A percentile compares a stretch with the other conserved stretches of the same genome.
phyloP scores from a whole-genome alignment of 371 early-diverging fungal species.

The Apophysomyces sp. region DNA sequence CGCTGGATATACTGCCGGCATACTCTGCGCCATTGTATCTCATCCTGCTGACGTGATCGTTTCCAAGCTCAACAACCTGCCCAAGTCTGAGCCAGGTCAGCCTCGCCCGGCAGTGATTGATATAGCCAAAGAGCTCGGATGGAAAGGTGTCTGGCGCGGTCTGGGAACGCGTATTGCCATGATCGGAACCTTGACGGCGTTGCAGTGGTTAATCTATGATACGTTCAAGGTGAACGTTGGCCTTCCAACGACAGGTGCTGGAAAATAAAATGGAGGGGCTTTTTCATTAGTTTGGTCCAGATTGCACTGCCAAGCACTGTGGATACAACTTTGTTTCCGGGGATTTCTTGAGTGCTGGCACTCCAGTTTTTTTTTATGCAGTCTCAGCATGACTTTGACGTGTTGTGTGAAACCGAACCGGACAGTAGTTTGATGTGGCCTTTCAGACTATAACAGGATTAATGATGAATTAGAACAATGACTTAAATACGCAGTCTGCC shows the following conservation, averaged over 20 bases:
- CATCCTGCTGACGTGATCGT: slow-evolving; percentile 96
- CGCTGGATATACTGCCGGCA: slow-evolving; percentile 88
- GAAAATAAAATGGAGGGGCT: neutral
- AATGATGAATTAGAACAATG: too few relatives aligned
- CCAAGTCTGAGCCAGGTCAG: slow-evolving; percentile 23
- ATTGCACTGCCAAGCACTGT: too few relatives aligned
- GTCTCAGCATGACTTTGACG: too few relatives aligned
- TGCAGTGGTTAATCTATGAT: slow-evolving; percentile 63
- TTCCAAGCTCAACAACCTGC: slow-evolving; percentile 81
- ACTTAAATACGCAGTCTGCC: too few relatives aligned
- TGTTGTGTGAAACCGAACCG: too few relatives aligned
- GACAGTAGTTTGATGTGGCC: too few relatives aligned
- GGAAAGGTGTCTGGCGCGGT: slow-evolving; percentile 62
- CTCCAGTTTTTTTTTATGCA: too few relatives aligned
- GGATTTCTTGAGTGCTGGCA: too few relatives aligned
- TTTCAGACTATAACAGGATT: too few relatives aligned
- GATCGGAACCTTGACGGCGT: slow-evolving; percentile 72
- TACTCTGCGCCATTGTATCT: slow-evolving; percentile 89
- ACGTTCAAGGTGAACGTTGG: slow-evolving; percentile 25
- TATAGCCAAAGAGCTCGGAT: slow-evolving; percentile 60
- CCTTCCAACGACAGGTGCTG: slow-evolving; percentile 22
- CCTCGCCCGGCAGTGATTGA: slow-evolving; percentile 47
- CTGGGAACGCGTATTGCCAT: slow-evolving; percentile 73
- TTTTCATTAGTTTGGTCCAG: too few relatives aligned
- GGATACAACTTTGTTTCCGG: too few relatives aligned